Base-by-base conservation (phyloP, 2,329 filamentous ascomycete genomes). In the Microdochium nivale region DNA sequence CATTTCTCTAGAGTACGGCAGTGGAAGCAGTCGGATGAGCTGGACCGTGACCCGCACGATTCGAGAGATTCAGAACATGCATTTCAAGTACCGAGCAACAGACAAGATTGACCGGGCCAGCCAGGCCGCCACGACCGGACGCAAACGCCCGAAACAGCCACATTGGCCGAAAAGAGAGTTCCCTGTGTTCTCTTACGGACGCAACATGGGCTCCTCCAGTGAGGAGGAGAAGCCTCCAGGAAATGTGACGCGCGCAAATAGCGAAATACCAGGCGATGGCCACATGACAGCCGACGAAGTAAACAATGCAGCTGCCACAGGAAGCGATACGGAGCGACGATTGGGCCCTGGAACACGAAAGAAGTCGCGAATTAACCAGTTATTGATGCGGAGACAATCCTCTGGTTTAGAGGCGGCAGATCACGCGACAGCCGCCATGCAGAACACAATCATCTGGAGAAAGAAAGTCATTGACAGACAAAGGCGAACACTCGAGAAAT, bases 1-100 rank as follows among this genome's bases (percentile, higher is more conserved):
- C 46, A 91, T 99, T 52, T 90, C 96, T 60, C 76, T 99, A 16
- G 94, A 99, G 65, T 99, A 99, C 65, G 94, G 94, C 14, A 97
- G 88, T 64, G 95, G 94, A 0, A 82, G 94, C 52, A 96, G 92
- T 51, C 81, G 94, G 52, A 97, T 99, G 95, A 89, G 88, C 64
- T 99, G 94, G 94, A 86, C 88, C 19, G 88, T 99, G 53, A 84
- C 90, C 61, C 81, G 94, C 51, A 91, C 89, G 10, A 80, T 97
- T 37, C 79, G 83, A 59, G 94, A 99, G 65, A 96, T 99, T 60
- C 83, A 89, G 59, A 95, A 96, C 60, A 75, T 99, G 33, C 94
- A 99, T 69, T 76, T 90, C 62, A 91, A 95, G 60, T 99, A 97
- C 77, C 95, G 94, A 65, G 76, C 95, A 51, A 86, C 91, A 53